A percentile compares a stretch with the other conserved stretches of the same genome.
Evolutionary conservation across 371 early-diverging fungal species (phyloP).

Genomic region (Apophysomyces sp.): DNA sequence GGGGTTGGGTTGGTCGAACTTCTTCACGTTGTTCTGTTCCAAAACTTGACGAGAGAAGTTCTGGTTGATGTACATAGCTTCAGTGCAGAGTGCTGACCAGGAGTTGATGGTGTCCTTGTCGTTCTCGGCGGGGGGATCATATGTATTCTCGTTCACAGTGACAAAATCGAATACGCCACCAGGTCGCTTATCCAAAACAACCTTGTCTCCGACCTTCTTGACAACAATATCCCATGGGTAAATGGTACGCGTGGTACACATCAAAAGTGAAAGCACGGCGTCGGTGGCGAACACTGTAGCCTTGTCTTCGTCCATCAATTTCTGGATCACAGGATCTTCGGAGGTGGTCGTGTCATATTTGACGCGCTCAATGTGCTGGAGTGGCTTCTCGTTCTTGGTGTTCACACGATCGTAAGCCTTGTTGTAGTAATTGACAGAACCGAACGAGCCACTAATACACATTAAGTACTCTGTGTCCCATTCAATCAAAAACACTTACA

Average conservation of each 20-base stretch:
- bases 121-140: constrained; percentile 86
- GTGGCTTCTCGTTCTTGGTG: constrained; percentile 76
- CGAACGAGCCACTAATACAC: constrained; percentile 47
- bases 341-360: constrained; percentile 80
- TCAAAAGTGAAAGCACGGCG: constrained; percentile 84
- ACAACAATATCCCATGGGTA: constrained; percentile 97
- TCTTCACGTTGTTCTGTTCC: constrained; percentile 49
- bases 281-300: constrained; percentile 91
- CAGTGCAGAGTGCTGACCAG: constrained; percentile 80
- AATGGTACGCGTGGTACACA: constrained; percentile 90
- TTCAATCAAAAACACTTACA: constrained; percentile 52
- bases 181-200: constrained; percentile 92
- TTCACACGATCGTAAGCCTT: constrained; percentile 85
- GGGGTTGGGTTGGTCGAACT: constrained; percentile 75
- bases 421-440: constrained; percentile 78
- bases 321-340: constrained; percentile 77
- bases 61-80: constrained; percentile 89
- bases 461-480: not conserved
- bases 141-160: constrained; percentile 95
- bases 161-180: constrained; percentile 77
- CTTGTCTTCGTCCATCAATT: constrained; percentile 63
- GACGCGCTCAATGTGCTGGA: constrained; percentile 70
- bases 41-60: constrained; percentile 87
- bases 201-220: constrained; percentile 81
- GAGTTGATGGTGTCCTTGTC: constrained; percentile 93